These are phyloP conservation scores for Cyclocybe cylindracea DNA, from an alignment of 768 basidiomycete species.

Conservation along the genomic window DNA sequence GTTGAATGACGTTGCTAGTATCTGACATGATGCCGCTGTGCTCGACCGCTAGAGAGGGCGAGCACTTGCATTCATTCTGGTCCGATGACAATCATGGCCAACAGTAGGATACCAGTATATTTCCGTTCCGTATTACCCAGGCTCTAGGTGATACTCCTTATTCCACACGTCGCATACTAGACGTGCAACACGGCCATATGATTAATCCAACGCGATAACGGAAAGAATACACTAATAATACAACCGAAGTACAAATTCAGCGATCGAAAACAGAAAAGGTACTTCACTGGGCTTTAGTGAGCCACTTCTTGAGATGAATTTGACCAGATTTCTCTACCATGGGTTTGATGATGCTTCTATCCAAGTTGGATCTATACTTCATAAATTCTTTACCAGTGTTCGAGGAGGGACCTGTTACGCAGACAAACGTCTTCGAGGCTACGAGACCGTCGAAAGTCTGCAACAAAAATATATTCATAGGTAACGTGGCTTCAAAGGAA, in stretches of 20 bases:
- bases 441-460: slow-evolving; percentile 82
- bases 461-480: neutral
- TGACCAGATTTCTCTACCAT: slow-evolving; percentile 68
- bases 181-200: no score
- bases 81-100: slow-evolving; percentile 9
- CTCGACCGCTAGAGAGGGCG: neutral
- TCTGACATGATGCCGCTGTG: slow-evolving; percentile 3
- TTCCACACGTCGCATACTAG: no score
- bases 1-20: slow-evolving; percentile 1
- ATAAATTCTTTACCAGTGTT: slow-evolving; percentile 68
- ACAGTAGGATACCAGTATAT: slow-evolving; percentile 2
- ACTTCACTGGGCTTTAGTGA: slow-evolving; percentile 51
- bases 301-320: slow-evolving; percentile 77
- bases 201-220: no score
- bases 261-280: neutral
- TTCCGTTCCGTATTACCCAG: neutral
- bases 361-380: slow-evolving; percentile 69
- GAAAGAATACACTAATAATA: neutral
- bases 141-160: neutral
- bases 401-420: slow-evolving; percentile 46
- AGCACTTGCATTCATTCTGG: neutral
- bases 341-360: slow-evolving; percentile 64
- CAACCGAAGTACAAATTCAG: slow-evolving; percentile 1
- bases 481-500: neutral
- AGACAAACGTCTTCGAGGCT: slow-evolving; percentile 54